These are phyloP conservation scores for Scheffersomyces insectosa DNA, from an alignment of 1,139 yeast genomes.

Conservation along the genomic window DNA sequence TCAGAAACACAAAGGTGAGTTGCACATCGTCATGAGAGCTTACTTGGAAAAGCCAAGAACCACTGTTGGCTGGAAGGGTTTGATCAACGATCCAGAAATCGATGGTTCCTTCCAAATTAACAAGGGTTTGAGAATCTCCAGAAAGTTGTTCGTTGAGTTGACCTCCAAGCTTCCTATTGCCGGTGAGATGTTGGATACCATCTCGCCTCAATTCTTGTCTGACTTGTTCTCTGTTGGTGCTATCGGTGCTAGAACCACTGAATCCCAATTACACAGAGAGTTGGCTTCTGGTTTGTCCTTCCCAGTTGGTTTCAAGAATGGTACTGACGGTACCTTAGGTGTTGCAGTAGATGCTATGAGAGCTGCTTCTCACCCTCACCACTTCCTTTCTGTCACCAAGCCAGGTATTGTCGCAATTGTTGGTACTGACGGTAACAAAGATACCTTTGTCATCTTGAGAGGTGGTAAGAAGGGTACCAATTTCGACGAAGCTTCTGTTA, in stretches of 20 bases:
- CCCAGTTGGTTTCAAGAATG: constrained; percentile 98
- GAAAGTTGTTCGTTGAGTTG: constrained; percentile 82
- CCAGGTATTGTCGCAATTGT: constrained; percentile 96
- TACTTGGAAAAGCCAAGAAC: constrained; percentile 98
- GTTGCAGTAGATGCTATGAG: constrained; percentile 94
- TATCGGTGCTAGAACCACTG: constrained; percentile 98
- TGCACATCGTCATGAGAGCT: constrained; percentile 92
- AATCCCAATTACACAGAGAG: constrained; percentile 96
- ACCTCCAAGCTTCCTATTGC: constrained; percentile 87
- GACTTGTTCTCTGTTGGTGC: constrained; percentile 95
- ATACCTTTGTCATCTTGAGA: constrained; percentile 86
- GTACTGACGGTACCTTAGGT: constrained; percentile 92
- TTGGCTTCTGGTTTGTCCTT: constrained; percentile 93
- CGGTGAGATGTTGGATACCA: constrained; percentile 96
- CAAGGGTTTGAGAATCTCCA: constrained; percentile 86
- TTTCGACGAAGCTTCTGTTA: constrained; percentile 78
- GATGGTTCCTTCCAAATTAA: constrained; percentile 92
- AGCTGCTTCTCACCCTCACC: constrained; percentile 92
- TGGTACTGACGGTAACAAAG: constrained; percentile 90
- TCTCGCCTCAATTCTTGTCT: constrained; percentile 94
- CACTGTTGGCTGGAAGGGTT: constrained; percentile 98
- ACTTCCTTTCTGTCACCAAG: constrained; percentile 95
- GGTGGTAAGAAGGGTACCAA: constrained; percentile 96
- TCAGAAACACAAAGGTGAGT: constrained; percentile 69
- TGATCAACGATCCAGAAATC: constrained; percentile 94